phyloP scores from a whole-genome alignment of 495 filamentous ascomycete genomes.

The Aspergillus baeticus region DNA sequence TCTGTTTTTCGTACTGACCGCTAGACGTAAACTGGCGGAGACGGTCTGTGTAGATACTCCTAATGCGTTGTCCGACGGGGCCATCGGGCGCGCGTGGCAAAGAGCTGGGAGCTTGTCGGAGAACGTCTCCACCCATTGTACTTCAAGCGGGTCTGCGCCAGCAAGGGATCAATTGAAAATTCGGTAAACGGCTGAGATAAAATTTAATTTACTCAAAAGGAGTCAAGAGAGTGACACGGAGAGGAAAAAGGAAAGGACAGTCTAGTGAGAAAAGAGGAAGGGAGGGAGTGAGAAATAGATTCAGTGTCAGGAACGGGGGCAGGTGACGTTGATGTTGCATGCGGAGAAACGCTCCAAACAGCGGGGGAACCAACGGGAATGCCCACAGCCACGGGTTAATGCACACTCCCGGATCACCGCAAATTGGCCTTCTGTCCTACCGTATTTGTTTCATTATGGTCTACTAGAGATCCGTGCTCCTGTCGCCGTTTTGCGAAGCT shows the following conservation, averaged over 20 bases:
- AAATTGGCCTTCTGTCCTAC: neutral
- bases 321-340: constrained; percentile 12
- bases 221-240: neutral
- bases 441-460: neutral
- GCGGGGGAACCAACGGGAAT: constrained; percentile 10
- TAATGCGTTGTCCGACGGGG: constrained; percentile 81
- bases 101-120: constrained; percentile 37
- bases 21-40: constrained; percentile 73
- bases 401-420: neutral
- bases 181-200: neutral
- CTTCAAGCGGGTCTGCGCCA: constrained; percentile 15
- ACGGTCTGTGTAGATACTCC: constrained; percentile 81
- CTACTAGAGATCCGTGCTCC: neutral
- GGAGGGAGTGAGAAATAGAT: neutral
- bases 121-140: constrained; percentile 51
- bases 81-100: constrained; percentile 58
- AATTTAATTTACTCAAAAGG: neutral
- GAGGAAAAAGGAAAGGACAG: neutral
- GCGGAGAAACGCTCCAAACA: neutral
- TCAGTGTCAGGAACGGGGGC: constrained; percentile 4
- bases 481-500: neutral
- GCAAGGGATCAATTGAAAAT: neutral
- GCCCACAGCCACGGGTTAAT: neutral
- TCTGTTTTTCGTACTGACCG: constrained; percentile 80
- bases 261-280: neutral